Evolutionary conservation across 768 basidiomycete species (phyloP).

Genomic region (Leccinum subtestaceum): DNA sequence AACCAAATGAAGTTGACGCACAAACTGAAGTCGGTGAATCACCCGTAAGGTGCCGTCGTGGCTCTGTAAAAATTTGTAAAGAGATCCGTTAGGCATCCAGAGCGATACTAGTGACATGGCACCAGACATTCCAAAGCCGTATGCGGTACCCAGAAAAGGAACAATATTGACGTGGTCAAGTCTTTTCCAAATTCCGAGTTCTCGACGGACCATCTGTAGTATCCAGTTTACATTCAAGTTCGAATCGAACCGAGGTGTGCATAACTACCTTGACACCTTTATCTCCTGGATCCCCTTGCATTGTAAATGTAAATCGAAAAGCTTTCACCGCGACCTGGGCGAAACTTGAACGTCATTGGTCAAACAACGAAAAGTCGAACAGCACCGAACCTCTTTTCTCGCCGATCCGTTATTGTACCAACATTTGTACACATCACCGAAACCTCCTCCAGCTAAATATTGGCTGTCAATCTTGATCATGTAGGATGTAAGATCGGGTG

Average conservation of each 20-base stretch:
- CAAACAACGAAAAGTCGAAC: no score
- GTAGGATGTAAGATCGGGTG: neutral
- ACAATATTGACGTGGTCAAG: no score
- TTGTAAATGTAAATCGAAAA: neutral
- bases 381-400: no score
- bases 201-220: neutral
- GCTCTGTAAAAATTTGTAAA: no score
- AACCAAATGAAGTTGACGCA: neutral
- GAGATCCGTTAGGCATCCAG: no score
- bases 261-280: neutral
- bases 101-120: no score
- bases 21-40: no score
- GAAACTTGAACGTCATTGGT: no score
- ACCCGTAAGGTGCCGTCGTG: no score
- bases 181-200: no score
- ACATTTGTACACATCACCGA: neutral
- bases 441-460: neutral
- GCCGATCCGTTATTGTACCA: neutral
- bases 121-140: no score
- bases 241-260: neutral
- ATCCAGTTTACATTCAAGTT: neutral
- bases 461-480: neutral
- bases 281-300: neutral
- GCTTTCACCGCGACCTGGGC: neutral
- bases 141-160: no score